Percentiles rank a stretch among this genome's conserved stretches.
These are phyloP conservation scores for Colletotrichum karsti DNA, from an alignment of 2,329 filamentous ascomycete species.

Conservation along the genomic window DNA sequence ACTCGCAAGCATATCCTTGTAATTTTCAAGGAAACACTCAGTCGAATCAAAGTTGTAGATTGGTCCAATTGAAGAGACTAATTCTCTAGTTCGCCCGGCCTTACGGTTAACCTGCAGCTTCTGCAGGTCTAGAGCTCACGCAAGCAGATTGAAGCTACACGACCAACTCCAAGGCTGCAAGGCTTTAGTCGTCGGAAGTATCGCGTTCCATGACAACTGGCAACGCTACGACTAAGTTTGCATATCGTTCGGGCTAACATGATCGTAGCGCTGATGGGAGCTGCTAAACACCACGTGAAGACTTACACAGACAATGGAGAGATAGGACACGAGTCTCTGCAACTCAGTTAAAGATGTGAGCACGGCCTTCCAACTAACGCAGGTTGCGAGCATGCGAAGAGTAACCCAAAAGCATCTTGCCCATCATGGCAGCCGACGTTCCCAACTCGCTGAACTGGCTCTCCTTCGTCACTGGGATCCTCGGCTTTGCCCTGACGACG, in stretches of 20 bases:
- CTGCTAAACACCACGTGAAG: conserved; percentile 6
- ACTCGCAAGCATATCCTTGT: neutral
- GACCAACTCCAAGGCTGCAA: neutral
- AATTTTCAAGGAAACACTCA: neutral
- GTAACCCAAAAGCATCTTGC: neutral
- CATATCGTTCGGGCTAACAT: neutral
- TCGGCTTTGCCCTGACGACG: conserved; percentile 16
- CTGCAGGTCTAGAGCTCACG: neutral
- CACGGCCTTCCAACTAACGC: neutral
- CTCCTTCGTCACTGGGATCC: conserved; percentile 24
- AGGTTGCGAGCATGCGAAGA: neutral
- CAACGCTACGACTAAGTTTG: neutral
- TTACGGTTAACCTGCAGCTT: neutral
- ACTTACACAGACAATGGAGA: neutral
- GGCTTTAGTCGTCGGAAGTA: neutral
- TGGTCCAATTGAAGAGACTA: neutral
- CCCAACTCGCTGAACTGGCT: conserved; percentile 25
- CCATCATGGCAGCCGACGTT: conserved; percentile 13
- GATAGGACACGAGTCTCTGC: neutral
- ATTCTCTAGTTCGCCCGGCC: neutral
- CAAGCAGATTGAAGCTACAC: neutral
- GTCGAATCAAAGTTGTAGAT: neutral
- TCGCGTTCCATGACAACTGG: conserved; percentile 18
- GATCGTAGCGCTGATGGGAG: conserved; percentile 4
- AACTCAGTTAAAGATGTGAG: neutral